phyloP scores from a whole-genome alignment of 2,329 filamentous ascomycete genomes.

The Aspergillus pseudoglaucus region DNA sequence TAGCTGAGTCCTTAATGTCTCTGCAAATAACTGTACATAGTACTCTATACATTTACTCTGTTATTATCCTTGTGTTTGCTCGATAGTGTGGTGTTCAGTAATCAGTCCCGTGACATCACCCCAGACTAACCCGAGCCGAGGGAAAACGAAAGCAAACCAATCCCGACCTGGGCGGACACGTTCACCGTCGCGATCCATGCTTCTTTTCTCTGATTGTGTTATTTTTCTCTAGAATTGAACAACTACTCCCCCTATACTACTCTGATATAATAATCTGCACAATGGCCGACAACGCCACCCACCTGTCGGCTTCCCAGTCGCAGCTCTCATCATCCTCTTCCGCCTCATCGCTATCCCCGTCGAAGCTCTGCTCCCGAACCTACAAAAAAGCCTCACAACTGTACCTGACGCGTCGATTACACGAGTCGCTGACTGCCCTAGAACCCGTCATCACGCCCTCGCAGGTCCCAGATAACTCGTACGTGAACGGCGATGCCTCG shows the following conservation, averaged over 20 bases:
- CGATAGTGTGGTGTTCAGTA: too few relatives aligned
- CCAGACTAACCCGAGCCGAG: conserved; percentile 29
- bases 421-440: conserved; percentile 80
- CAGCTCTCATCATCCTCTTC: conserved; percentile 64
- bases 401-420: conserved; percentile 86
- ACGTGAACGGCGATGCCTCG: conserved; percentile 43
- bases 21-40: too few relatives aligned
- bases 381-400: conserved; percentile 92
- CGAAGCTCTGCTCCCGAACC: conserved; percentile 66
- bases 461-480: conserved; percentile 25
- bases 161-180: conserved; percentile 12
- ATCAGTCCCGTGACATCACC: conserved; percentile 27
- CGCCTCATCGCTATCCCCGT: conserved; percentile 59
- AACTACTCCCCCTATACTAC: neutral
- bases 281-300: conserved; percentile 26
- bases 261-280: conserved; percentile 7
- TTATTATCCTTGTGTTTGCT: too few relatives aligned
- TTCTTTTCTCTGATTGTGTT: conserved; percentile 4
- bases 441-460: conserved; percentile 69
- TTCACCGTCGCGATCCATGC: conserved; percentile 3
- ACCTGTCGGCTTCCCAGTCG: conserved; percentile 38
- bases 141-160: conserved; percentile 21
- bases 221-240: neutral
- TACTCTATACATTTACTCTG: too few relatives aligned
- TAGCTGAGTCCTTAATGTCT: too few relatives aligned